Evolutionary conservation across 2,329 filamentous ascomycete species (phyloP).

Genomic region (Pseudopithomyces maydicus): DNA sequence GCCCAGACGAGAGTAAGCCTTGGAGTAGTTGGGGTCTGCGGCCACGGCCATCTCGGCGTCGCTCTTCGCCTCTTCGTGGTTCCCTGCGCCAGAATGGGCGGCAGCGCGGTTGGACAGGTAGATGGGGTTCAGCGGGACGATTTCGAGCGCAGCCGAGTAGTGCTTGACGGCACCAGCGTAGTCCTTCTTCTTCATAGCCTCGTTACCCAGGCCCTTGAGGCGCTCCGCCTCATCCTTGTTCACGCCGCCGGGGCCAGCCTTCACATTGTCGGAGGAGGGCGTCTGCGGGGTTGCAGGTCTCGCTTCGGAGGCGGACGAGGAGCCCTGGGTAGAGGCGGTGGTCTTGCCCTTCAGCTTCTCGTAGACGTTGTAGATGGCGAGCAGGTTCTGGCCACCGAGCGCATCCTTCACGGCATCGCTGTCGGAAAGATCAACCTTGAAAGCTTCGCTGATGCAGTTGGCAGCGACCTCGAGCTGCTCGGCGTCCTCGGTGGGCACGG

Average conservation of each 20-base stretch:
- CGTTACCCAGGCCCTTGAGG: conserved; percentile 89
- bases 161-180: conserved; percentile 80
- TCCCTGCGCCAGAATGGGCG: conserved; percentile 81
- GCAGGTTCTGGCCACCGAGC: conserved; percentile 83
- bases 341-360: conserved; percentile 84
- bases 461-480: conserved; percentile 94
- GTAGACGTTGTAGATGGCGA: conserved; percentile 92
- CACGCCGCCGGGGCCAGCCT: conserved; percentile 50
- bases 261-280: conserved; percentile 19
- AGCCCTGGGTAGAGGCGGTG: conserved; percentile 51
- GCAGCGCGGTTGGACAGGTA: conserved; percentile 98
- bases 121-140: conserved; percentile 87
- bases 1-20: conserved; percentile 93
- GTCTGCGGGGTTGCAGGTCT: conserved; percentile 48
- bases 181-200: conserved; percentile 93
- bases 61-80: conserved; percentile 81
- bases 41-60: conserved; percentile 91
- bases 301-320: conserved; percentile 47
- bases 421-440: conserved; percentile 89
- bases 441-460: conserved; percentile 93
- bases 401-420: conserved; percentile 74
- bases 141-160: conserved; percentile 83
- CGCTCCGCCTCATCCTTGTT: conserved; percentile 81
- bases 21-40: conserved; percentile 91
- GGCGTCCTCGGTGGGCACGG: conserved; percentile 82